Evolutionary conservation across 805 yeast genomes (phyloP), one percentile per base, ranked within the genome.

Genomic region (Candida loeiensis): DNA sequence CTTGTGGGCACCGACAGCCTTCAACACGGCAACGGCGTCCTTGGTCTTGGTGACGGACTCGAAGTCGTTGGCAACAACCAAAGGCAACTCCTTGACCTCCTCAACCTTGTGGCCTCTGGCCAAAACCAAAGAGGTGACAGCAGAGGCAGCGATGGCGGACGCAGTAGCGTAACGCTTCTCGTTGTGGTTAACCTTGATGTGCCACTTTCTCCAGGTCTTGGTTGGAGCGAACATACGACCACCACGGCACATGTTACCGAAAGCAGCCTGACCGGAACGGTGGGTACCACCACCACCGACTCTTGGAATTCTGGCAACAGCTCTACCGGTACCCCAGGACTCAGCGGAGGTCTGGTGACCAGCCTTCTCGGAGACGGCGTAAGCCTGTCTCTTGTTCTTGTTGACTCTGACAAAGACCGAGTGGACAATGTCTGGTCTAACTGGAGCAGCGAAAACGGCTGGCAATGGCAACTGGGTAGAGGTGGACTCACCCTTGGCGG

Each of bases 321-420:
- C 99, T 82, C 99, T 90, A 82, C 99, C 99, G 64, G 99, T 93
- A 89, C 99, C 99, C 99, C 99, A 93, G 54, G 99, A 93, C 79
- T 89, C 97, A 73, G 99, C 99, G 53, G 98, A 91, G 76, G 97
- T 90, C 80, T 93, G 98, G 84, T 88, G 95, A 80, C 99, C 99
- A 68, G 99, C 99, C 79, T 89, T 86, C 72, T 82, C 89, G 63
- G 98, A 84, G 63, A 93, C 99, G 71, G 99, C 96, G 85, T 93
- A 93, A 75, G 99, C 97, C 80, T 93, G 99, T 79, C 99, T 89
- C 89, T 91, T 91, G 96, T 93, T 93, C 93, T 93, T 93, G 95
- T 90, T 90, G 63, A 93, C 88, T 71, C 90, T 85, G 71, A 90
- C 86, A 85, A 89, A 93, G 63, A 93, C 99, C 70, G 96, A 76